These are phyloP conservation scores for Delonix regia DNA, from an alignment of 306 rosid species.

Conservation along the genomic window DNA sequence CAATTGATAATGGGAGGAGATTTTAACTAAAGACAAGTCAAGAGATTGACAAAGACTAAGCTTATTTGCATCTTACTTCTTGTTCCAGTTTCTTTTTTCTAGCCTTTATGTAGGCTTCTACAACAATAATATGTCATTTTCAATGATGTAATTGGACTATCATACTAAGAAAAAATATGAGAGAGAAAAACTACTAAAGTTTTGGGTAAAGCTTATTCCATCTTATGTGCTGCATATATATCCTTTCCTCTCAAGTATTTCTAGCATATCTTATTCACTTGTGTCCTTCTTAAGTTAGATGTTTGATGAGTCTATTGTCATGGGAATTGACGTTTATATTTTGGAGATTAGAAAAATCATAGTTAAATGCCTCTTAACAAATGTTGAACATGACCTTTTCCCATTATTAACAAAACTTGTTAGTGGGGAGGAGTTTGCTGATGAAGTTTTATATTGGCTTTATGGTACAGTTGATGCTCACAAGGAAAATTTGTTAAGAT, in stretches of 20 bases:
- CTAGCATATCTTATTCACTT: not conserved
- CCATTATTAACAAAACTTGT: constrained; percentile 22
- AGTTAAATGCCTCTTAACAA: constrained; percentile 6
- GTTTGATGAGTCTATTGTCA: not conserved
- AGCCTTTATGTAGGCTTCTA: not conserved
- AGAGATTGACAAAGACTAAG: constrained; percentile 59
- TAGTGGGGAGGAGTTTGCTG: constrained; percentile 99
- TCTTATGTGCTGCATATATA: constrained; percentile 16
- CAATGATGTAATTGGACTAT: constrained; percentile 68
- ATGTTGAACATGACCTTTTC: not conserved
- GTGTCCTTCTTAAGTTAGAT: not conserved
- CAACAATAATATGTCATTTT: constrained; percentile 15
- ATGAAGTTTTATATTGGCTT: constrained; percentile 97
- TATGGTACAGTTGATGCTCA: constrained; percentile 69
- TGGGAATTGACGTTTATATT: not conserved
- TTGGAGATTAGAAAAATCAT: not conserved
- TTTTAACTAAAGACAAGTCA: constrained; percentile 89
- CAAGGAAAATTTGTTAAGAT: not conserved
- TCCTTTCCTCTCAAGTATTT: constrained; percentile 1
- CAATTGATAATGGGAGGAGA: constrained; percentile 95
- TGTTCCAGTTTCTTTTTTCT: constrained; percentile 10
- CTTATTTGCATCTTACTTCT: not conserved
- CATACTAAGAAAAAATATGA: constrained; percentile 86
- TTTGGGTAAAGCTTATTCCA: constrained; percentile 65
- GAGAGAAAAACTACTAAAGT: constrained; percentile 87